These are phyloP conservation scores for Aspergillus conjunctus DNA, from an alignment of 495 filamentous ascomycete species.

Conservation along the genomic window DNA sequence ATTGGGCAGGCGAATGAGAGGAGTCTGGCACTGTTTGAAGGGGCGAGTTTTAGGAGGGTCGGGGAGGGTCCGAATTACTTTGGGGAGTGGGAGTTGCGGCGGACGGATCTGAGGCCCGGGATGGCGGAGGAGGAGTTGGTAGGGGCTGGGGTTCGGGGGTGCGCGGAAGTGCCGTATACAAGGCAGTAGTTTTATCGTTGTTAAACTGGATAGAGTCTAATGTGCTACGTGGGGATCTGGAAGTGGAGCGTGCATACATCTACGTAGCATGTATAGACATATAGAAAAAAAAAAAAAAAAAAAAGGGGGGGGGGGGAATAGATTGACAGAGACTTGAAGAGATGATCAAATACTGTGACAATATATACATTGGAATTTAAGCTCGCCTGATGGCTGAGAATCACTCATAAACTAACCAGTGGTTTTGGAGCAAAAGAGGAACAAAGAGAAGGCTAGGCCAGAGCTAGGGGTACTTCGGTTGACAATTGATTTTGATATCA, in stretches of 20 bases:
- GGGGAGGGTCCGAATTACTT: slow-evolving; percentile 61
- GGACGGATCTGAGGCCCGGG: slow-evolving; percentile 33
- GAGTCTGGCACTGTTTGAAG: slow-evolving; percentile 64
- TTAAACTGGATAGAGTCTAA: no score
- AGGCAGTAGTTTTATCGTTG: slow-evolving; percentile 18
- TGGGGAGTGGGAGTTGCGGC: slow-evolving; percentile 62
- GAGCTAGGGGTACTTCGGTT: background rate
- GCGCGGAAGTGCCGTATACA: slow-evolving; percentile 45
- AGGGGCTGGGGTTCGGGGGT: slow-evolving; percentile 39
- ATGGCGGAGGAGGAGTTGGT: slow-evolving; percentile 29
- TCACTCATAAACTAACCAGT: background rate
- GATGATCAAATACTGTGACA: background rate
- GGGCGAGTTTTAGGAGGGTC: slow-evolving; percentile 55
- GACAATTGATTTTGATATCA: background rate
- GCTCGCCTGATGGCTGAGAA: background rate
- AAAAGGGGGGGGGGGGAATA: background rate
- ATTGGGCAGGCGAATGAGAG: slow-evolving; percentile 57
- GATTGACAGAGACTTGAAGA: background rate
- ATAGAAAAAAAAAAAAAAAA: background rate
- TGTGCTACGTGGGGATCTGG: no score
- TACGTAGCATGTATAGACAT: no score
- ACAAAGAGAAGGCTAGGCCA: background rate
- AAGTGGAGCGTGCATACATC: no score
- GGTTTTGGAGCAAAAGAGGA: background rate
- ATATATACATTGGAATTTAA: background rate